These are phyloP conservation scores for Claviceps sp. DNA, from an alignment of 2,329 filamentous ascomycete species.

Conservation along the genomic window DNA sequence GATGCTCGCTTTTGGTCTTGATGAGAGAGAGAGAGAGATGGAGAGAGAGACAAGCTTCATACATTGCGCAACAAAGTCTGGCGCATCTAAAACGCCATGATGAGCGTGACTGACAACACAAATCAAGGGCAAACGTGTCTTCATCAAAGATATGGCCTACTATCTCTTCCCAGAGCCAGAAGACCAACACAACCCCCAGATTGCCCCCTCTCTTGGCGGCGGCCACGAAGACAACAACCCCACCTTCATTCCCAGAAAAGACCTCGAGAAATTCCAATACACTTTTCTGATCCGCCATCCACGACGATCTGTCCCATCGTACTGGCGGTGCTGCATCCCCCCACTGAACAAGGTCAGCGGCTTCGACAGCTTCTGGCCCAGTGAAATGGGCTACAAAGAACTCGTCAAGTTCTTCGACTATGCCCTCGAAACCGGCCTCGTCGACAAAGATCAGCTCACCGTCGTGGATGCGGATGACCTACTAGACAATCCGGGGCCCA, in stretches of 20 bases:
- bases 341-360: constrained; percentile 72
- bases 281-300: constrained; percentile 95
- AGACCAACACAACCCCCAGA: constrained; percentile 42
- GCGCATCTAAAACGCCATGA: background rate
- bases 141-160: constrained; percentile 97
- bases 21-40: too few relatives aligned
- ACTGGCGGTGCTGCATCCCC: constrained; percentile 86
- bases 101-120: background rate
- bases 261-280: constrained; percentile 72
- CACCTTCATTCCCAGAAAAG: constrained; percentile 64
- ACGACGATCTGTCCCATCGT: constrained; percentile 80
- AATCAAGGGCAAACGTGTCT: constrained; percentile 69
- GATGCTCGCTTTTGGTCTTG: too few relatives aligned
- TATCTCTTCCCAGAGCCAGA: constrained; percentile 71
- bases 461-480: constrained; percentile 90
- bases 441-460: constrained; percentile 65
- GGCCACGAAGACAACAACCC: constrained; percentile 57
- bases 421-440: constrained; percentile 51
- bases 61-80: background rate
- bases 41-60: too few relatives aligned
- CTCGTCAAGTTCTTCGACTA: constrained; percentile 80
- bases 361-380: constrained; percentile 75
- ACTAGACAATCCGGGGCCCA: constrained; percentile 66
- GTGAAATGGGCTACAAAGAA: constrained; percentile 83
- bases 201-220: constrained; percentile 70